Evolutionary conservation across 768 basidiomycete species (phyloP), one percentile per base, ranked within the genome.

Genomic region (Paxillus rubicundulus): DNA sequence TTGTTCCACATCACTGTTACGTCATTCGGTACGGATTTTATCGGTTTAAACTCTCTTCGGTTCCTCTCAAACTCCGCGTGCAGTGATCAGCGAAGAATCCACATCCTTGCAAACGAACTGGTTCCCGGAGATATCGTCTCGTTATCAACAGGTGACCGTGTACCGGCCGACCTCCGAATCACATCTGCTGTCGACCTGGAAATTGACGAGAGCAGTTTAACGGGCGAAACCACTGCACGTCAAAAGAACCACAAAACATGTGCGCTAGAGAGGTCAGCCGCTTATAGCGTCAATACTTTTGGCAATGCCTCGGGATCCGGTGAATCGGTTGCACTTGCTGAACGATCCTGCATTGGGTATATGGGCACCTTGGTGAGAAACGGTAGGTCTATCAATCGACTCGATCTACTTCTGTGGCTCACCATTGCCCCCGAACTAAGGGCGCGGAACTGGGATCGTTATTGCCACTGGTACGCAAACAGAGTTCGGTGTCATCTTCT

Each of bases 1-100:
- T 98, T 38, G 95, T 98, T 18, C 95, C 95, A 0, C 95, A 98
- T 68, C 92, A 96, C 67, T 96, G 93, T 65, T 92, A 95, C 64
- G 85, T 97, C 55, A 77, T 89, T 49, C 88, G 94, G 71, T 76
- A 53, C 18, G 69, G 16, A 53, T 16, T 16, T 44, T 32, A 18
- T 36, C 45, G 34, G 28, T 49, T 16, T 45, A 4, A 2, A 10
- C 28, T 32, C 20, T 21, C 28, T 18, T 32, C 36, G 2, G 4
- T 21, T 13, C 4, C 12, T 41, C 49, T 47, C 12, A 36, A 37
- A 16, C 10, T 24, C 13, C 14, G 16, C 48, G 33, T 34, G 44
- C 47, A 60, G 70, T 21, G 57, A 78, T 69, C 13, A 87, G 86
- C 70, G 81, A 82, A 59, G 81, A 12, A 69, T 83, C 36, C 92